These are phyloP conservation scores for Colletotrichum cereale DNA, from an alignment of 2,329 filamentous ascomycete genomes.

Conservation along the genomic window DNA sequence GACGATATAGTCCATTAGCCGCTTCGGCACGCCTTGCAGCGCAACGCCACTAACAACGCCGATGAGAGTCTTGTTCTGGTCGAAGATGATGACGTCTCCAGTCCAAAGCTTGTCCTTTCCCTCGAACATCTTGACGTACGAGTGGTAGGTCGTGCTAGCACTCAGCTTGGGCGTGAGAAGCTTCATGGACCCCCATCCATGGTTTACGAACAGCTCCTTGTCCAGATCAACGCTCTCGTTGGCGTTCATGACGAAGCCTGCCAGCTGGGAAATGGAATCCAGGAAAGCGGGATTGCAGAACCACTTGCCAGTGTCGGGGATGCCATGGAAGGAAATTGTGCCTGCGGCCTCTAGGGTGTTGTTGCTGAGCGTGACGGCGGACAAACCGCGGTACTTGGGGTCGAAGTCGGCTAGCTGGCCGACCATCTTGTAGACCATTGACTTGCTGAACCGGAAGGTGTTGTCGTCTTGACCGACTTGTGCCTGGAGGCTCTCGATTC, in stretches of 20 bases:
- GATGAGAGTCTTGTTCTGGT: conserved; percentile 63
- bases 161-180: conserved; percentile 59
- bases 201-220: conserved; percentile 68
- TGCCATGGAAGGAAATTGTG: conserved; percentile 59
- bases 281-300: conserved; percentile 70
- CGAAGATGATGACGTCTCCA: conserved; percentile 66
- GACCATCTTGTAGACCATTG: conserved; percentile 82
- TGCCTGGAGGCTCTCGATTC: conserved; percentile 66
- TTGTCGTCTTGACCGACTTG: conserved; percentile 72
- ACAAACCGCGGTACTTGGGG: conserved; percentile 66
- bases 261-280: conserved; percentile 69
- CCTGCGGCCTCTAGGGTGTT: conserved; percentile 57
- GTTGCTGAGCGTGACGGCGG: conserved; percentile 67
- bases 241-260: conserved; percentile 71
- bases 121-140: conserved; percentile 70
- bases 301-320: conserved; percentile 59
- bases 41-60: conserved; percentile 67
- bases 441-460: conserved; percentile 79
- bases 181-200: conserved; percentile 68
- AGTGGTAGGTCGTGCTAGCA: conserved; percentile 61
- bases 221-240: conserved; percentile 67
- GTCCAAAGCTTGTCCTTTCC: conserved; percentile 63
- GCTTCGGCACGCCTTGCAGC: conserved; percentile 76
- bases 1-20: conserved; percentile 74
- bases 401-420: conserved; percentile 68